These are phyloP conservation scores for Cubamyces lactineus DNA, from an alignment of 768 basidiomycete genomes.

Conservation along the genomic window DNA sequence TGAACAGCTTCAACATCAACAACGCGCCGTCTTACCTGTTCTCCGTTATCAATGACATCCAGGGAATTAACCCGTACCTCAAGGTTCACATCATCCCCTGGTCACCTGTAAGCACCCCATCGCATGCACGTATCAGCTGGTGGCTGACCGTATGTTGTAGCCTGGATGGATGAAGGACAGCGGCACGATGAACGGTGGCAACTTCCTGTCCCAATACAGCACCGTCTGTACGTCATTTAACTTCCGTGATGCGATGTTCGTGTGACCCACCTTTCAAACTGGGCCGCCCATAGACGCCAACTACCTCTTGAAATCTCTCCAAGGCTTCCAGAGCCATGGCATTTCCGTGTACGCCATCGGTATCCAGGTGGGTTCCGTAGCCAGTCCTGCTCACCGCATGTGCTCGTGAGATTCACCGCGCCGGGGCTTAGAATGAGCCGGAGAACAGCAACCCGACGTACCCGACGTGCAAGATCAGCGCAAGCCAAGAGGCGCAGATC, in stretches of 20 bases:
- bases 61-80: constrained; percentile 53
- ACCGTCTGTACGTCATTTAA: constrained; percentile 46
- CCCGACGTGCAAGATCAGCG: constrained; percentile 62
- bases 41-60: constrained; percentile 65
- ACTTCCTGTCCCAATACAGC: constrained; percentile 52
- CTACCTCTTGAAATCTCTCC: constrained; percentile 72
- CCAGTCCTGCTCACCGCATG: neutral
- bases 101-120: constrained; percentile 62
- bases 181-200: constrained; percentile 69
- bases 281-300: constrained; percentile 53
- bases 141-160: constrained; percentile 37
- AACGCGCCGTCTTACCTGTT: constrained; percentile 65
- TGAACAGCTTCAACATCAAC: constrained; percentile 59
- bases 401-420: neutral
- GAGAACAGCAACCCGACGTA: constrained; percentile 66
- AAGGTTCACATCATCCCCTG: constrained; percentile 68
- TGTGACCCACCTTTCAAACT: neutral
- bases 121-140: neutral
- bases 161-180: constrained; percentile 81
- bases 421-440: constrained; percentile 50
- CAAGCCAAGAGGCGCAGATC: constrained; percentile 60
- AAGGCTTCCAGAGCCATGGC: constrained; percentile 66
- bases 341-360: constrained; percentile 65
- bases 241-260: neutral
- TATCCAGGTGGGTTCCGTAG: constrained; percentile 47